Conservation (phyloP, 2,329 filamentous ascomycete species). For the Phyllosticta capitalensis region DNA sequence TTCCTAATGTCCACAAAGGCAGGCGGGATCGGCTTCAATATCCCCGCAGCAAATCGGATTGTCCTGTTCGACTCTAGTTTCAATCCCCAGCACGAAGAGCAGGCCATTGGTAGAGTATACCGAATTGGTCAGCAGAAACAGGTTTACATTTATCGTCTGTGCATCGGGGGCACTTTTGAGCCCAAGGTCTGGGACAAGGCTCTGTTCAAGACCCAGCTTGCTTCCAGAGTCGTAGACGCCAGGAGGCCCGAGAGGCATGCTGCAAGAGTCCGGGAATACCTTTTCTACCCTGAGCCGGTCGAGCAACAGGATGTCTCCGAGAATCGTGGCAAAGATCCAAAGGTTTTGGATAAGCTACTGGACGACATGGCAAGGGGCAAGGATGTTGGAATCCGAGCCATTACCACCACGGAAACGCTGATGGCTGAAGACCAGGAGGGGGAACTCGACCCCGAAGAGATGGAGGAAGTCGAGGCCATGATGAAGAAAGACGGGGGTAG, state of each 20-base stretch:
- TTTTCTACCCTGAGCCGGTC: slow-evolving; percentile 49
- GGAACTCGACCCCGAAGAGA: slow-evolving; percentile 53
- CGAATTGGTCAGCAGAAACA: slow-evolving; percentile 72
- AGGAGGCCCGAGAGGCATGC: slow-evolving; percentile 65
- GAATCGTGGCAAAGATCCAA: slow-evolving; percentile 49
- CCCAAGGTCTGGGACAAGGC: slow-evolving; percentile 61
- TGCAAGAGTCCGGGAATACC: slow-evolving; percentile 41
- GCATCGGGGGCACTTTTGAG: slow-evolving; percentile 72
- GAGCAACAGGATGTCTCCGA: slow-evolving; percentile 42
- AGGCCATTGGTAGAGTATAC: slow-evolving; percentile 79
- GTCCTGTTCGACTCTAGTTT: slow-evolving; percentile 78
- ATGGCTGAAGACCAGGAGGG: slow-evolving; percentile 53
- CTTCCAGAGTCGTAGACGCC: slow-evolving; percentile 72
- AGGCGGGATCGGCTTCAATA: slow-evolving; percentile 75
- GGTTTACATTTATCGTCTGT: slow-evolving; percentile 77
- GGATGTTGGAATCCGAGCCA: slow-evolving; percentile 39
- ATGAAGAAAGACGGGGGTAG: background rate
- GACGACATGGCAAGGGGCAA: slow-evolving; percentile 37
- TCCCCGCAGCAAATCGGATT: slow-evolving; percentile 74
- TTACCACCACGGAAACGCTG: slow-evolving; percentile 63
- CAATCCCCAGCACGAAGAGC: slow-evolving; percentile 73
- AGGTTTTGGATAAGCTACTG: slow-evolving; percentile 54
- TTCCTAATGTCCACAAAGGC: slow-evolving; percentile 78
- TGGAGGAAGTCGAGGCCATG: slow-evolving; percentile 40
- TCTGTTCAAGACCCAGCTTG: slow-evolving; percentile 75